Evolutionary conservation across 2,329 filamentous ascomycete genomes (phyloP).

Genomic region (Leptodontidium sp.): DNA sequence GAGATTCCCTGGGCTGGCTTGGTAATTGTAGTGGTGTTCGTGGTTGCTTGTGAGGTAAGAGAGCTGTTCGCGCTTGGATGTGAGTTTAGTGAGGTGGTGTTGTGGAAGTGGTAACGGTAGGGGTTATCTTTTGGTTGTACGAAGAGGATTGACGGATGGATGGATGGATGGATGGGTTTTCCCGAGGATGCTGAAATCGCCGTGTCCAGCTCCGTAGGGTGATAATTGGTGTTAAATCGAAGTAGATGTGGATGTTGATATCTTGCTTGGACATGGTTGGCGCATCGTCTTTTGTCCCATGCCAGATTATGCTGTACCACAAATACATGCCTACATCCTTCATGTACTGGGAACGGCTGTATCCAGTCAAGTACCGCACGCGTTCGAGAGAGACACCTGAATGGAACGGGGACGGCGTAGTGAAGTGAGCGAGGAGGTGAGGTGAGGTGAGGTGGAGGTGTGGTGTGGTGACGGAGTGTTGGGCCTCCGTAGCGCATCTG

Average conservation of each 20-base stretch:
- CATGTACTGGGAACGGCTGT: conserved; percentile 13
- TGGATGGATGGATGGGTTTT: neutral
- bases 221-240: neutral
- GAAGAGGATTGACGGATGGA: neutral
- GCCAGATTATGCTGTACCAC: neutral
- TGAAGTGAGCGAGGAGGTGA: no score
- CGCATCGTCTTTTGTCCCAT: neutral
- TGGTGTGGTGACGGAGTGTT: conserved; percentile 5
- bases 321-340: no score
- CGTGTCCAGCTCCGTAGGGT: neutral
- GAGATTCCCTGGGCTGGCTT: neutral
- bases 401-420: conserved; percentile 20
- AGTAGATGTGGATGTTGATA: neutral
- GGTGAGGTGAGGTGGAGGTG: no score
- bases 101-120: neutral
- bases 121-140: neutral
- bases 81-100: neutral
- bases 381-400: conserved; percentile 4
- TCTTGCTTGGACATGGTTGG: neutral
- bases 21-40: neutral
- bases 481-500: conserved; percentile 6
- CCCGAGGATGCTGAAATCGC: conserved; percentile 1
- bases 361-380: conserved; percentile 27
- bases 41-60: neutral
- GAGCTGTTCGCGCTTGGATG: neutral